Base-by-base conservation (phyloP, 129 eudicot genomes). In the Pseudognaphalium luteoalbum region DNA sequence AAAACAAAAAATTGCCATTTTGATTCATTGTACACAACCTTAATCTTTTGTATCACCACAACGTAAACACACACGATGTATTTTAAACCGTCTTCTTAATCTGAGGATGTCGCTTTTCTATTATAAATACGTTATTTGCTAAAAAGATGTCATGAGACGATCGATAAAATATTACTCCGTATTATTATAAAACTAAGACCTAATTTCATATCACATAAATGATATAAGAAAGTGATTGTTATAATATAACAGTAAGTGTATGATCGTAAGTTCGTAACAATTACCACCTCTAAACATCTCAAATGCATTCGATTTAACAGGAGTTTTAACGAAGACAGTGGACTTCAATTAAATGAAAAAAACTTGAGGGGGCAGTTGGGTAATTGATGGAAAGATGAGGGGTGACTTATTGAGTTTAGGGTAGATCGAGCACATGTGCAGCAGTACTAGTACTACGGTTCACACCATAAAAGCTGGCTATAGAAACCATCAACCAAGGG, bases 381-480 rank as follows among this genome's bases (percentile, higher is more conserved):
- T 0, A 67, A 34, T 15, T 56, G 39, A 28, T 10, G 5, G 42
- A 67, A 76, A 76, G 32, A 19, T 9, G 10, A 2, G 59, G 64
- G 66, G 73, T 42, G 21, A 41, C 9, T 3, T 3, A 3, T 56
- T 66, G 57, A 35, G 56, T 52, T 76, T 33, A 39, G 50, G 33
- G 81, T 77, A 57, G 25, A 25, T 25, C 28, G 28, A 64, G 71
- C 76, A 59, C 81, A 78, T 78, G 81, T 78, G 59, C 2, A 15
- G 74, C 14, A 42, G 50, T 22, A 39, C 76, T 71, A 63, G 71
- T 28, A 42, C 52, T 44, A 44, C 12, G 63, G 66, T 7, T 71
- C 82, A 78, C 82, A 78, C 71, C 41, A 71, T 44, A 71, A 70
- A 70, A 60, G 60, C 71, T 37, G 62, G 71, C 56, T 33, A 22